Conservation (phyloP, 768 basidiomycete genomes). For the Tulasnella sp. region DNA sequence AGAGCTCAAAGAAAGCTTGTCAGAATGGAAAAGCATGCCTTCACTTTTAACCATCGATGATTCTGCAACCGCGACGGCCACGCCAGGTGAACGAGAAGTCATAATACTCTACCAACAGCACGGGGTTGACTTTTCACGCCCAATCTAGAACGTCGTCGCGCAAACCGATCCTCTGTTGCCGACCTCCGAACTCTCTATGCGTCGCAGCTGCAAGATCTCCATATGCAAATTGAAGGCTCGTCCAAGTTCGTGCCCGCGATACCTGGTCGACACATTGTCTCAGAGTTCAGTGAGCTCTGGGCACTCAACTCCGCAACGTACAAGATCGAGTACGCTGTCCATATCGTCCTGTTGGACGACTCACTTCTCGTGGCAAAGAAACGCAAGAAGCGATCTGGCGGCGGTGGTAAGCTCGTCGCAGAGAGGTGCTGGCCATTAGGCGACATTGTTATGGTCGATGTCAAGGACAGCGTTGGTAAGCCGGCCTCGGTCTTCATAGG, state of each 20-base stretch:
- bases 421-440: slow-evolving; percentile 87
- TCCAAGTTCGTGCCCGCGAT: slow-evolving; percentile 88
- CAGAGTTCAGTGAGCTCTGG: slow-evolving; percentile 70
- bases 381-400: slow-evolving; percentile 49
- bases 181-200: slow-evolving; percentile 90
- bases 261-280: slow-evolving; percentile 81
- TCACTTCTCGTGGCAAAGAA: slow-evolving; percentile 76
- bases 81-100: slow-evolving; percentile 34
- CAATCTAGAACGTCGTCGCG: slow-evolving; percentile 39
- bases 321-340: slow-evolving; percentile 75
- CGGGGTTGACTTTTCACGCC: background rate
- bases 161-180: slow-evolving; percentile 81
- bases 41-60: slow-evolving; percentile 84
- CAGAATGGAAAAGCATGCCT: slow-evolving; percentile 95
- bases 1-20: slow-evolving; percentile 84
- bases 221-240: slow-evolving; percentile 83
- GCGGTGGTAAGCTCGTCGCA: slow-evolving; percentile 73
- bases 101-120: slow-evolving; percentile 1
- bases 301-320: slow-evolving; percentile 91
- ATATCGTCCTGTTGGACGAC: slow-evolving; percentile 86
- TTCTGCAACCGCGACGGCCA: slow-evolving; percentile 38
- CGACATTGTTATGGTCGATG: slow-evolving; percentile 90
- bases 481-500: background rate
- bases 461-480: slow-evolving; percentile 83
- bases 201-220: slow-evolving; percentile 84